Base-by-base conservation (phyloP, 2,329 filamentous ascomycete species). In the Cladosporium sp. region DNA sequence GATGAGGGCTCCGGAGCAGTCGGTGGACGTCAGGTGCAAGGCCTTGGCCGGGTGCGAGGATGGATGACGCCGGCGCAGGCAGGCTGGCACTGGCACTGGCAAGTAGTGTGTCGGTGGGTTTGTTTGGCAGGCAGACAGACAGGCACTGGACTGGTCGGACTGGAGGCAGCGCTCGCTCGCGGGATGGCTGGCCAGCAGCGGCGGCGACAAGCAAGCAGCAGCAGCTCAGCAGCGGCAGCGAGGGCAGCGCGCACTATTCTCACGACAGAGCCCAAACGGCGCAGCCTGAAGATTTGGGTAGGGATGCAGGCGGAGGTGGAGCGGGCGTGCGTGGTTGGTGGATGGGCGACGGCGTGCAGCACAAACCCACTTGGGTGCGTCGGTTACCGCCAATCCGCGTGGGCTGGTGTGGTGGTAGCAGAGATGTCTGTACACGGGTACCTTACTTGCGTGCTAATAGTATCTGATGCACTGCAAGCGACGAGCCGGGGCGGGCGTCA, bases 1-100 rank as follows among this genome's bases (percentile, higher is more conserved):
- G 4, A 10, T 41, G 55, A 58, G 44, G 41, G 59, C 59, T 18
- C 32, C 36, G 59, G 38, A 24, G 14, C 32, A 30, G 52, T 47
- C 38, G 59, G 38, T 47, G 59, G 28, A 41, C 36, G 61, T 64
- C 61, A 64, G 61, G 51, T 64, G 61, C 61, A 32, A 57, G 44
- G 28, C 11, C 59, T 62, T 51, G 59, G 47, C 59, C 59, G 47
- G 47, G 24, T 44, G 41, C 38, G 47, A 52, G 32, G 44, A 47
- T 26, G 59, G 30, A 62, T 51, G 44, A 52, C 59, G 59, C 59
- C 44, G 44, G 47, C 14, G 34, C 34, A 26, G 34, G 34, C 28
- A 30, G 28, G 28, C 28, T 30, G 28, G 28, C 28, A 30, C 30
- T 58, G 32, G 34, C 32, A 18, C 24, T 28, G 49, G 49, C 49